phyloP scores from a whole-genome alignment of 2,329 filamentous ascomycete species.

The Sodiomyces alkalinus region DNA sequence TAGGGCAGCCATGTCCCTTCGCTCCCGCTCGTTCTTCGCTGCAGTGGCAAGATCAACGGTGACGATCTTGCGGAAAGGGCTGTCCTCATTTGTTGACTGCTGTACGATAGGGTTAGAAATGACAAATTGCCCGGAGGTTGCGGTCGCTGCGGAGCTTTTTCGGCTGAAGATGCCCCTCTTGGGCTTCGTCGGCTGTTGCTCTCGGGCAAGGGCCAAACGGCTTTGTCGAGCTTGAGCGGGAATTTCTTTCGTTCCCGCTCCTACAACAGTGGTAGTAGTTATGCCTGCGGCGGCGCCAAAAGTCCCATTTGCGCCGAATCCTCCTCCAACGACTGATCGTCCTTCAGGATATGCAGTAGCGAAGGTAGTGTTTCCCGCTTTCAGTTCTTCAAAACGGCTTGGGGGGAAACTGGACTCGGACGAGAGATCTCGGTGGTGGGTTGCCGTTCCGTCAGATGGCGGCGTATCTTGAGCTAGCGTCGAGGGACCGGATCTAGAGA shows the following conservation, averaged over 20 bases:
- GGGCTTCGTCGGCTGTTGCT: constrained; percentile 6
- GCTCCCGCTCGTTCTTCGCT: constrained; percentile 27
- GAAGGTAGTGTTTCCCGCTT: constrained; percentile 21
- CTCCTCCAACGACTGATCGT: too few relatives aligned
- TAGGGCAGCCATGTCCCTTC: constrained; percentile 18
- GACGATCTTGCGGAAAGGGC: constrained; percentile 27
- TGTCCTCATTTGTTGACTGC: constrained; percentile 16
- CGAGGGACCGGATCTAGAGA: constrained; percentile 14
- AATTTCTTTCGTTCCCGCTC: too few relatives aligned
- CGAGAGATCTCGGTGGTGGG: constrained; percentile 21
- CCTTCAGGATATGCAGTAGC: too few relatives aligned
- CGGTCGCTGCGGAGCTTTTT: constrained; percentile 10
- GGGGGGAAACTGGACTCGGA: constrained; percentile 28
- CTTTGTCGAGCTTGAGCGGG: too few relatives aligned
- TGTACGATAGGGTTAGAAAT: constrained; percentile 36
- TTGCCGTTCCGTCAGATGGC: constrained; percentile 15
- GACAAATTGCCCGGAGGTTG: constrained; percentile 19
- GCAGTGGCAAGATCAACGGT: constrained; percentile 36
- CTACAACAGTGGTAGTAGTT: too few relatives aligned
- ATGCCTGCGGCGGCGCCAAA: too few relatives aligned
- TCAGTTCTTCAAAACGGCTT: constrained; percentile 32
- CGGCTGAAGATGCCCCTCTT: constrained; percentile 16
- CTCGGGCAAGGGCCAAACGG: too few relatives aligned
- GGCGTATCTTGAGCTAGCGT: constrained; percentile 20
- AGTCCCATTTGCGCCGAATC: constrained; percentile 13